These are phyloP conservation scores for Astathelohania contejeani DNA, from an alignment of 371 early-diverging fungal genomes.

Conservation along the genomic window DNA sequence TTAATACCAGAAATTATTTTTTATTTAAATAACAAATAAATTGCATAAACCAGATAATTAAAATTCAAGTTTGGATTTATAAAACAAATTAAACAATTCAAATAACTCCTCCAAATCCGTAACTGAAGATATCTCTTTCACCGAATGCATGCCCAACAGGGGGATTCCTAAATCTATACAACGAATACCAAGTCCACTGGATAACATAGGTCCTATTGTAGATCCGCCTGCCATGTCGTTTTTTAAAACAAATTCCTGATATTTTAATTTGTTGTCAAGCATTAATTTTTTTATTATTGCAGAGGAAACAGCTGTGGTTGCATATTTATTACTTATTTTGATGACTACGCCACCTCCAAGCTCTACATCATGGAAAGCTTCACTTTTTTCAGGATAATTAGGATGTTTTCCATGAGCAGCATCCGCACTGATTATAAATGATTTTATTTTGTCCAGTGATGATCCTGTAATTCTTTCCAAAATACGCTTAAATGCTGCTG, in stretches of 20 bases:
- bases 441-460: neutral
- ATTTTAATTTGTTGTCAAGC: neutral
- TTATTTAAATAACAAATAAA: no score
- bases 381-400: constrained; percentile 68
- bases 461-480: neutral
- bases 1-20: no score
- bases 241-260: constrained; percentile 4
- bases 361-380: constrained; percentile 67
- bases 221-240: constrained; percentile 12
- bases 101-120: no score
- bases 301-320: constrained; percentile 2
- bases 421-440: constrained; percentile 54
- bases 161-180: constrained; percentile 17
- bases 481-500: neutral
- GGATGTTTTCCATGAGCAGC: constrained; percentile 83
- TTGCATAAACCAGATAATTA: no score
- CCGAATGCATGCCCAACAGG: constrained; percentile 15
- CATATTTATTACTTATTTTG: constrained; percentile 12
- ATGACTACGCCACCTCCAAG: constrained; percentile 63
- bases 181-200: constrained; percentile 1
- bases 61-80: no score
- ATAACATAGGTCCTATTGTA: constrained; percentile 21
- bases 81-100: no score
- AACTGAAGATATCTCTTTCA: constrained; percentile 1
- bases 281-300: constrained; percentile 10